phyloP scores from a whole-genome alignment of 768 basidiomycete genomes.

The Tricholoma hemisulphureum region DNA sequence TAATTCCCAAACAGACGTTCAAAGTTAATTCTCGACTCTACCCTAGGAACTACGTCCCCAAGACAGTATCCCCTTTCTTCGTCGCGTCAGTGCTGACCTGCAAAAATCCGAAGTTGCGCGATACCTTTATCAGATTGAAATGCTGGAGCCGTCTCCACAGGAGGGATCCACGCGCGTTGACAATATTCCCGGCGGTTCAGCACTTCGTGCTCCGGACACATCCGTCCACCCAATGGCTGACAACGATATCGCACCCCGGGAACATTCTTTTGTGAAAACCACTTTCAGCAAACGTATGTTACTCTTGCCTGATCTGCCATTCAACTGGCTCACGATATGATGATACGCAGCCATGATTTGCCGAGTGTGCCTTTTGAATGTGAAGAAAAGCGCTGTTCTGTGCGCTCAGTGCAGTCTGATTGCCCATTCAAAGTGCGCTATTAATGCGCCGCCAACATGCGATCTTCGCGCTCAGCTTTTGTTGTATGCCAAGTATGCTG shows the following conservation, averaged over 20 bases:
- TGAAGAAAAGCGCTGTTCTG: constrained; percentile 85
- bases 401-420: constrained; percentile 91
- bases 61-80: constrained; percentile 93
- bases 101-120: constrained; percentile 68
- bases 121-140: constrained; percentile 48
- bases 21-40: background rate
- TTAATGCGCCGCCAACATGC: constrained; percentile 74
- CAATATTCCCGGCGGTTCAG: constrained; percentile 34
- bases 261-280: constrained; percentile 88
- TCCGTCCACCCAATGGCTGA: constrained; percentile 40
- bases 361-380: constrained; percentile 73
- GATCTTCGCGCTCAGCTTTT: constrained; percentile 81
- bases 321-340: constrained; percentile 10
- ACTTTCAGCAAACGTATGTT: constrained; percentile 87
- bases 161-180: constrained; percentile 34
- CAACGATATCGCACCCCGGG: constrained; percentile 58
- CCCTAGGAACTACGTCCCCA: constrained; percentile 81
- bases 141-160: constrained; percentile 40
- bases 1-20: background rate
- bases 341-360: constrained; percentile 71
- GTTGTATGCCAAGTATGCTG: constrained; percentile 74
- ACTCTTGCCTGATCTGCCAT: constrained; percentile 5
- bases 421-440: constrained; percentile 74
- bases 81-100: constrained; percentile 84
- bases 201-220: constrained; percentile 40